These are phyloP conservation scores for Toxoplasma gondii DNA, from an alignment of 169 alveolate species.

Conservation along the genomic window DNA sequence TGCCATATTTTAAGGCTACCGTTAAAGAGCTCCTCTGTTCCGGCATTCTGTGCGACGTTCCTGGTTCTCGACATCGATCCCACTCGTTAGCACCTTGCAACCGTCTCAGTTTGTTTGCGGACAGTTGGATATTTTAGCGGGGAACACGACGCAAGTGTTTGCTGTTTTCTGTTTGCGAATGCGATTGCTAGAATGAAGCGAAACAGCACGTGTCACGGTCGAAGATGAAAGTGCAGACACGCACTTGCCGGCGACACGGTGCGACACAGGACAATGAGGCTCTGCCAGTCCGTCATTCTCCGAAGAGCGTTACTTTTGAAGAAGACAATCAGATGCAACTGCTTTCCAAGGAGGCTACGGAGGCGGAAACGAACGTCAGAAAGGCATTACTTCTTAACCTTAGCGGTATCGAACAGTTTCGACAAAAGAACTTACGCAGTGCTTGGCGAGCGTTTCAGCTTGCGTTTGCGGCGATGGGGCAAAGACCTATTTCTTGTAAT, in stretches of 20 bases:
- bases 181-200: not conserved
- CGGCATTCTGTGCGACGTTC: too few species aligned
- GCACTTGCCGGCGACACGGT: not conserved
- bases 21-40: too few species aligned
- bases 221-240: constrained; percentile 28
- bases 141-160: too few species aligned
- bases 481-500: not conserved
- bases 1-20: too few species aligned
- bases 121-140: too few species aligned
- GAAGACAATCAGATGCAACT: not conserved
- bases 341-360: not conserved
- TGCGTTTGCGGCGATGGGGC: not conserved
- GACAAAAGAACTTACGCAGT: not conserved
- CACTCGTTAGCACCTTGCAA: too few species aligned
- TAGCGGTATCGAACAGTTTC: not conserved
- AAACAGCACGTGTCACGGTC: not conserved
- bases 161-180: too few species aligned
- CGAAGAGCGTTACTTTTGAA: not conserved
- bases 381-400: not conserved
- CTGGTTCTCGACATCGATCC: too few species aligned
- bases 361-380: not conserved
- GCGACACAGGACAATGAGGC: not conserved
- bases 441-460: not conserved
- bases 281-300: not conserved
- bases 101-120: too few species aligned